Evolutionary conservation across 805 yeast genomes (phyloP), one percentile per base, ranked within the genome.

Genomic region (Huiozyma naganishii): DNA sequence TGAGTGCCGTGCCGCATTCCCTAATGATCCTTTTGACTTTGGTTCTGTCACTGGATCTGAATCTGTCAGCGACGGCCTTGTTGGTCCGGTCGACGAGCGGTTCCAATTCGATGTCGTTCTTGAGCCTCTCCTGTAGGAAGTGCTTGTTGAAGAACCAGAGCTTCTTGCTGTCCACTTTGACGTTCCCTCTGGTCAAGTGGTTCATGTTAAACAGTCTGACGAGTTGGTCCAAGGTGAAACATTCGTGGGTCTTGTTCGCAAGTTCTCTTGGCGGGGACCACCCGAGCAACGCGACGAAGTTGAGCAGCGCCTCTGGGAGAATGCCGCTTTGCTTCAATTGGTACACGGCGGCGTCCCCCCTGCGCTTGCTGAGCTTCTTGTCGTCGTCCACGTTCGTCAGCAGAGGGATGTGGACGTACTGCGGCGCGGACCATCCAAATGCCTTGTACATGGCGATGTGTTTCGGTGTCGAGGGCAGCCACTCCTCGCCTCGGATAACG

Each of bases 401-500:
- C 34, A 92, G 66, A 0, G 99, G 98, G 40, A 92, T 83, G 58
- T 92, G 99, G n/a, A 83, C 71, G 59, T 77, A 92, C 13, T 70
- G 55, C 0, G 99, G 98, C 1, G 83, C 77, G 0, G 55, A 50
- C 97, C 97, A 90, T 0, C 84, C 86, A 58, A 90, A 81, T 0
- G 96, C 95, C 12, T 72, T 53, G 58, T 92, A 94, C 41, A 92
- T 61, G 0, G 95, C 90, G 39, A 88, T 71, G 56, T 92, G 98
- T 54, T 89, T 90, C 2, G 97, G 95, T 0, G 98, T 92, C 0
- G 97, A 86, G 1, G 95, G 83, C 8, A 92, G 66, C 98, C 99
- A 92, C 61, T 92, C 98, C 57, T 92, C 98, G 32, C 99, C 99
- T 52, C 99, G 71, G 5, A 92, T 79, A 7, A 92, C 98, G 62